Evolutionary conservation across 78 protist genomes (phyloP).

Genomic region (Cavenderia fasciculata): DNA sequence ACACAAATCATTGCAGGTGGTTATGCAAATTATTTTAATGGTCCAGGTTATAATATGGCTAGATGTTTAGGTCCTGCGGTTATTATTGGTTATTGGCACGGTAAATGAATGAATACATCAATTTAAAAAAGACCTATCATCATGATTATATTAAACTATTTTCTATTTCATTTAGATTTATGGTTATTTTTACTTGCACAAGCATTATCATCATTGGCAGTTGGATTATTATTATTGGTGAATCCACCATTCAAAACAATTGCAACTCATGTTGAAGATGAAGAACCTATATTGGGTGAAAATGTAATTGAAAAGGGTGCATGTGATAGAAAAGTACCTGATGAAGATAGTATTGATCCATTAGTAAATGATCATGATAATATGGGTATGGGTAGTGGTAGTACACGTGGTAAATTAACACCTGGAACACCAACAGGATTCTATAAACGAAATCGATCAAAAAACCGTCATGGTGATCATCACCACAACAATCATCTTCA

Average conservation of each 20-base stretch:
- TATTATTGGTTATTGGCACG: not conserved
- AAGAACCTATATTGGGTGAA: too few relatives aligned
- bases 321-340: too few relatives aligned
- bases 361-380: too few relatives aligned
- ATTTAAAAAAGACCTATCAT: not conserved
- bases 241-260: conserved; percentile 22
- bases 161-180: not conserved
- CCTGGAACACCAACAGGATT: too few relatives aligned
- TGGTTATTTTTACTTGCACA: conserved; percentile 21
- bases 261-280: too few relatives aligned
- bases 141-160: not conserved
- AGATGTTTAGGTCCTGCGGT: conserved; percentile 18
- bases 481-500: too few relatives aligned
- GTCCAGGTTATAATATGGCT: conserved; percentile 17
- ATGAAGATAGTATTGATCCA: too few relatives aligned
- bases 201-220: not conserved
- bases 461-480: too few relatives aligned
- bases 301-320: too few relatives aligned
- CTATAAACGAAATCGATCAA: too few relatives aligned
- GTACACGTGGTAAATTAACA: too few relatives aligned
- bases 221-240: not conserved
- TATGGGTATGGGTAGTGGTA: too few relatives aligned
- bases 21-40: not conserved
- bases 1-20: conserved; percentile 24
- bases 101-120: not conserved